Evolutionary conservation across 2,329 filamentous ascomycete species (phyloP).

Genomic region (Drechslera avenae): DNA sequence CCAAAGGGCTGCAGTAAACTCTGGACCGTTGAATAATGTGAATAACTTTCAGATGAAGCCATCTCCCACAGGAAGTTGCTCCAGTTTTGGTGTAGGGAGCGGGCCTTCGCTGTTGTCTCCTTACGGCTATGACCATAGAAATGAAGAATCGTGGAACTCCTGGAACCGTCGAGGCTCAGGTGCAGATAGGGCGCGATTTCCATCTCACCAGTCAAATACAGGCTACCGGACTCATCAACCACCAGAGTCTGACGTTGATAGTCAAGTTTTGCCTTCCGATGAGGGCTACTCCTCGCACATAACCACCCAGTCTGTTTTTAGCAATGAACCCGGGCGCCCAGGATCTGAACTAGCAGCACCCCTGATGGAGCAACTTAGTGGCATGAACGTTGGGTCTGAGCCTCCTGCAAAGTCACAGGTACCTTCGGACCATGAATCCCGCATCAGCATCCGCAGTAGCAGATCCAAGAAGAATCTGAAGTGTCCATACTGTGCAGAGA

Average conservation of each 20-base stretch:
- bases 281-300: slow-evolving; percentile 42
- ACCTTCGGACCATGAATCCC: slow-evolving; percentile 32
- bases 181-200: slow-evolving; percentile 3
- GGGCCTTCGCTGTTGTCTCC: slow-evolving; percentile 23
- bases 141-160: slow-evolving; percentile 38
- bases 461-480: slow-evolving; percentile 17
- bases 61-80: slow-evolving; percentile 5
- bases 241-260: slow-evolving; percentile 32
- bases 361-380: slow-evolving; percentile 20
- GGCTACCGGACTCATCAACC: slow-evolving; percentile 25
- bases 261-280: slow-evolving; percentile 28
- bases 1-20: slow-evolving; percentile 15
- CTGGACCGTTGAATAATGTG: slow-evolving; percentile 3
- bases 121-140: slow-evolving; percentile 11
- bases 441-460: slow-evolving; percentile 33
- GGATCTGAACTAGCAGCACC: slow-evolving; percentile 30
- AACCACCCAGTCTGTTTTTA: slow-evolving; percentile 36
- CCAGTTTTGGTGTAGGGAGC: slow-evolving; percentile 16
- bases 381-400: slow-evolving; percentile 23
- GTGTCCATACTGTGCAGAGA: slow-evolving; percentile 31
- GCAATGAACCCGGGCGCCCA: slow-evolving; percentile 31
- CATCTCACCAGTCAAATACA: slow-evolving; percentile 14
- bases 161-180: slow-evolving; percentile 23
- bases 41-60: slow-evolving; percentile 12
- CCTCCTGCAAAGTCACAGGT: slow-evolving; percentile 19